A percentile compares a stretch with the other conserved stretches of the same genome.
Conservation (phyloP, 768 basidiomycete species). For the Pulveroboletus frians region DNA sequence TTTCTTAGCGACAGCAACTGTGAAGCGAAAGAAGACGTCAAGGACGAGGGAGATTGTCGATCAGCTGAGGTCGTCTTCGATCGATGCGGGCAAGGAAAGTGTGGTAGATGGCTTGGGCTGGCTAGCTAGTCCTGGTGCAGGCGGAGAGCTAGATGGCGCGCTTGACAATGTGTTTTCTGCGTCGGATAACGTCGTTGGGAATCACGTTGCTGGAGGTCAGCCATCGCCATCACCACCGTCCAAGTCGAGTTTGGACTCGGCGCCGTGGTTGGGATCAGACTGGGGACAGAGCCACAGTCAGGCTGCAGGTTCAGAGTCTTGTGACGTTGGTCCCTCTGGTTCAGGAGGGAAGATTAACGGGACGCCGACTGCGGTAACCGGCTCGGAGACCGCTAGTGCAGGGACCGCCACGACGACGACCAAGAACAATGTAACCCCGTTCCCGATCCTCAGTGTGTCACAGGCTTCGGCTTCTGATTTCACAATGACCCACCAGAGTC, state of each 20-base stretch:
- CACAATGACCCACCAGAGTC: background rate
- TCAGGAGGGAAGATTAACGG: background rate
- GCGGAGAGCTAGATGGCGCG: constrained; percentile 6
- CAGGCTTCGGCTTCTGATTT: background rate
- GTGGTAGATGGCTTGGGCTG: constrained; percentile 12
- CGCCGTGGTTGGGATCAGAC: constrained; percentile 1
- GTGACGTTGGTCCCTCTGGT: background rate
- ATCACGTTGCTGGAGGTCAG: background rate
- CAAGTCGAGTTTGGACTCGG: background rate
- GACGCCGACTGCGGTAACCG: background rate
- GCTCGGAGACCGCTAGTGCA: background rate
- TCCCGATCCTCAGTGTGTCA: constrained; percentile 19
- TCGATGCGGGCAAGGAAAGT: constrained; percentile 18
- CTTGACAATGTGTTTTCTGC: background rate
- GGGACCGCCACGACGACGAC: background rate
- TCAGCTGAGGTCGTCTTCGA: constrained; percentile 22
- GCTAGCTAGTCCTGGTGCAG: constrained; percentile 6
- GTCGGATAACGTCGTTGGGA: constrained; percentile 5
- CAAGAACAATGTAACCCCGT: constrained; percentile 7
- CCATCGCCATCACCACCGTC: constrained; percentile 1
- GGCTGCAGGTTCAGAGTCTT: background rate
- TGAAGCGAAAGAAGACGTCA: constrained; percentile 24
- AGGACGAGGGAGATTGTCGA: constrained; percentile 29
- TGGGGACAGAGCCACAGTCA: background rate
- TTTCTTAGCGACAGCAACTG: constrained; percentile 16